Conservation (phyloP, 1,284 basidiomycete genomes). For the Tausonia pullulans region DNA sequence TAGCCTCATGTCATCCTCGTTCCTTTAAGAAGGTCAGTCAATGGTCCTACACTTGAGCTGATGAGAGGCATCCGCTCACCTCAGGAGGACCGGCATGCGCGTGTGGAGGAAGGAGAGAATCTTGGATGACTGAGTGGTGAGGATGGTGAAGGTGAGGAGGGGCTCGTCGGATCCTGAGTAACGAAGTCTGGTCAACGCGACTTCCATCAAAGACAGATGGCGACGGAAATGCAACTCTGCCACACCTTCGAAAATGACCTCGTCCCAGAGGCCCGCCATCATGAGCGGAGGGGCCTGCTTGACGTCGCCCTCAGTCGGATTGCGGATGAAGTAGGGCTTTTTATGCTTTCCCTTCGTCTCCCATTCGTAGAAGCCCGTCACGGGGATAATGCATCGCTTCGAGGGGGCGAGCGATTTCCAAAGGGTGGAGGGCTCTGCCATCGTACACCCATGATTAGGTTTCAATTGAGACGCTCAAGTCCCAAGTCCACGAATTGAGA, state of each 20-base stretch:
- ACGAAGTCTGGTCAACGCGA: too few species aligned
- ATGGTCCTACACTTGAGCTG: too few species aligned
- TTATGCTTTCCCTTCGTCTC: constrained; percentile 1
- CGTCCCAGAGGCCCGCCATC: constrained; percentile 14
- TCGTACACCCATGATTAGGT: too few species aligned
- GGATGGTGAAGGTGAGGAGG: constrained; percentile 15
- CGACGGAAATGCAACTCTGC: neutral
- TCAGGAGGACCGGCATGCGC: constrained; percentile 14
- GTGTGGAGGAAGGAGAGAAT: constrained; percentile 9
- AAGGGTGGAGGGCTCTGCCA: neutral
- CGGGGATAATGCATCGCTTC: constrained; percentile 13
- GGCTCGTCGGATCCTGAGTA: neutral
- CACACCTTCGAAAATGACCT: constrained; percentile 3
- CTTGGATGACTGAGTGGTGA: constrained; percentile 10
- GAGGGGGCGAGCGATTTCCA: constrained; percentile 5
- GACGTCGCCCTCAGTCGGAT: neutral
- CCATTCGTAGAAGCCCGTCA: constrained; percentile 16
- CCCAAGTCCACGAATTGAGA: too few species aligned
- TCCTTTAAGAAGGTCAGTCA: too few species aligned
- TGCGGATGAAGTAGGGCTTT: constrained; percentile 6
- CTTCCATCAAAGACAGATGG: neutral
- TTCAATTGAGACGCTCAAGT: too few species aligned
- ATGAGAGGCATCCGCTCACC: constrained; percentile 2
- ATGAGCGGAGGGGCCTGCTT: neutral
- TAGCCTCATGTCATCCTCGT: too few species aligned